A percentile compares a stretch with the other conserved stretches of the same genome.
Evolutionary conservation across 1,284 basidiomycete species (phyloP).

Genomic region (Trichosporon coremiiforme): DNA sequence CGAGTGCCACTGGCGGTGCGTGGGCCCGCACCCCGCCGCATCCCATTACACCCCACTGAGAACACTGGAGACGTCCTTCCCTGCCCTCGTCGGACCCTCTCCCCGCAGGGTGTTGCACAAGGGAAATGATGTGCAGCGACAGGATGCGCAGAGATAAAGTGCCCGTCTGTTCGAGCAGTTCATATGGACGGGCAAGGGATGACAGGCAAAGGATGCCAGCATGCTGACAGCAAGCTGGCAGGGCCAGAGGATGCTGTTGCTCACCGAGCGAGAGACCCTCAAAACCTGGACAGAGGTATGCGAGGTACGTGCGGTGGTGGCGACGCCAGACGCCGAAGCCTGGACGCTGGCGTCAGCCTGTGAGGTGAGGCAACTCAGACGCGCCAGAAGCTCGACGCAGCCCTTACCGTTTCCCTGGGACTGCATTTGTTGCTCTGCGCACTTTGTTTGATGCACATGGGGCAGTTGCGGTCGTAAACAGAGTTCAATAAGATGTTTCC

Average conservation of each 20-base stretch:
- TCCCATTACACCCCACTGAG: neutral
- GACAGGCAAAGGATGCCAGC: too few species aligned
- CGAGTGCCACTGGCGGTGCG: neutral
- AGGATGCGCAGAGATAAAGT: too few species aligned
- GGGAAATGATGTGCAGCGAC: neutral
- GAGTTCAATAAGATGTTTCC: neutral
- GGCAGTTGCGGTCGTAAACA: constrained; percentile 1
- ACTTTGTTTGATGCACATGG: neutral
- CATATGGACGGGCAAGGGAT: too few species aligned
- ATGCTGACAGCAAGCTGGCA: too few species aligned
- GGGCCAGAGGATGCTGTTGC: too few species aligned
- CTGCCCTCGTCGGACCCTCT: neutral
- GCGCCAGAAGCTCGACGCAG: neutral
- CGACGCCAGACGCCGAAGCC: neutral
- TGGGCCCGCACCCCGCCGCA: neutral
- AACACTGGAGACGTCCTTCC: too few species aligned
- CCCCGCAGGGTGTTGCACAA: neutral
- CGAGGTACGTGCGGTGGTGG: neutral
- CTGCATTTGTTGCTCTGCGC: neutral
- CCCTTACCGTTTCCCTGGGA: neutral
- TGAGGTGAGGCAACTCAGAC: too few species aligned
- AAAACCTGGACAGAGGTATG: too few species aligned
- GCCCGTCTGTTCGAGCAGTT: too few species aligned
- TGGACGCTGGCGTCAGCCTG: too few species aligned
- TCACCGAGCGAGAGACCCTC: too few species aligned